Evolutionary conservation across 192 early-diverging fungal species (phyloP), one percentile per base, ranked within the genome.

Genomic region (Coemansia sp.): DNA sequence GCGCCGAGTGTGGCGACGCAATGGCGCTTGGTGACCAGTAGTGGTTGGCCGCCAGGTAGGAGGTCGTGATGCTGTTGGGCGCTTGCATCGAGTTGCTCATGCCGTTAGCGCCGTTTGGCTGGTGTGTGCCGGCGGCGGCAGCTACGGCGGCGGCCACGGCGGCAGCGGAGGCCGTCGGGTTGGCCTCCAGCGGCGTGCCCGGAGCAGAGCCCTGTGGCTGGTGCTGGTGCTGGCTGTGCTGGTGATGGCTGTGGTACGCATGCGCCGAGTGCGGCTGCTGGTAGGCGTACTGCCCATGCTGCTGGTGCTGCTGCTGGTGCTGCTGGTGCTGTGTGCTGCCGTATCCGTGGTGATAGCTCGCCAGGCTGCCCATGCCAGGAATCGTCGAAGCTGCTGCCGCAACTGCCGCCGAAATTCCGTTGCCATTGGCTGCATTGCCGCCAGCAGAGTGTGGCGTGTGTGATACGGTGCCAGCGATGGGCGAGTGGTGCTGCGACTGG

Each of bases 401-500:
- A 3, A 41, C 56, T 14, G 50, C 69, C 1, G 59, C 53, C 0
- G 67, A 58, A 20, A 58, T 64, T 11, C 52, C 51, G 34, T 45
- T 51, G 17, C 24, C 40, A 5, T 44, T 17, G 37, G 46, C 41
- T n/a, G n/a, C n/a, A 46, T 56, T 59, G 41, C 53, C 45, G 28
- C 45, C 45, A 2, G 45, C 45, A 3, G 45, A 33, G 17, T 68
- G 58, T 4, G 70, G 33, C 14, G 70, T 44, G 45, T 72, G 70
- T 19, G 53, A 24, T 15, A 53, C 45, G 20, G 63, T 54, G 35
- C 47, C 43, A 25, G 70, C 28, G 28, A 66, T 72, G 1, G 70
- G 70, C 53, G 70, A 73, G 59, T 73, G 70, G 55, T 73, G 70
- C 48, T 73, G 70, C 45, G 70, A 73, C 55, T 73, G 70, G 50